phyloP scores from a whole-genome alignment of 495 filamentous ascomycete species.

The Margaritispora aquatica region DNA sequence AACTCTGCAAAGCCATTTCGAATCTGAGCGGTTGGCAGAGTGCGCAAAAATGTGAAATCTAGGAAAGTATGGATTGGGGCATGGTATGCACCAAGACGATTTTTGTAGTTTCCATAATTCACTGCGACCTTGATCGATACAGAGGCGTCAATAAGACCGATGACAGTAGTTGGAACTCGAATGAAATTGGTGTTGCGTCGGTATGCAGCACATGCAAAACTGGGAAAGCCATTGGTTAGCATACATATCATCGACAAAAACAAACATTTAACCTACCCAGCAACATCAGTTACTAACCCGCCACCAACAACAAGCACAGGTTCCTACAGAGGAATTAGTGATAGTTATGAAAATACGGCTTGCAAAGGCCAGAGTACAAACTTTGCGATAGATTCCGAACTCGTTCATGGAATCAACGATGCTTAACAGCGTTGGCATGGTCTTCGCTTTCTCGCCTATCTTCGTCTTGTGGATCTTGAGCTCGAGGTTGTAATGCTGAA shows the following conservation, averaged over 20 bases:
- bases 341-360: background rate
- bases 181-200: slow-evolving; percentile 50
- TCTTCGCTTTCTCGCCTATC: slow-evolving; percentile 61
- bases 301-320: slow-evolving; percentile 60
- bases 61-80: slow-evolving; percentile 60
- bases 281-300: slow-evolving; percentile 59
- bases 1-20: slow-evolving; percentile 61
- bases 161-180: slow-evolving; percentile 56
- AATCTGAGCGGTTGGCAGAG: slow-evolving; percentile 51
- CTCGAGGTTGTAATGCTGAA: slow-evolving; percentile 43
- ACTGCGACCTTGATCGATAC: slow-evolving; percentile 62
- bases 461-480: slow-evolving; percentile 56
- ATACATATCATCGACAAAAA: too few relatives aligned
- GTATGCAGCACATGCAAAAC: slow-evolving; percentile 55
- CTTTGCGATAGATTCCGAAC: slow-evolving; percentile 58
- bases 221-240: slow-evolving; percentile 20
- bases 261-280: slow-evolving; percentile 46
- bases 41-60: slow-evolving; percentile 57
- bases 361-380: slow-evolving; percentile 21
- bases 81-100: slow-evolving; percentile 60
- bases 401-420: slow-evolving; percentile 60
- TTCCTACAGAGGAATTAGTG: slow-evolving; percentile 34
- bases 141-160: slow-evolving; percentile 60
- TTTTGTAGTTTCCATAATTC: slow-evolving; percentile 62
- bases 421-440: slow-evolving; percentile 49